Base-by-base conservation (phyloP, 768 basidiomycete species). In the Lyophyllum decastes region DNA sequence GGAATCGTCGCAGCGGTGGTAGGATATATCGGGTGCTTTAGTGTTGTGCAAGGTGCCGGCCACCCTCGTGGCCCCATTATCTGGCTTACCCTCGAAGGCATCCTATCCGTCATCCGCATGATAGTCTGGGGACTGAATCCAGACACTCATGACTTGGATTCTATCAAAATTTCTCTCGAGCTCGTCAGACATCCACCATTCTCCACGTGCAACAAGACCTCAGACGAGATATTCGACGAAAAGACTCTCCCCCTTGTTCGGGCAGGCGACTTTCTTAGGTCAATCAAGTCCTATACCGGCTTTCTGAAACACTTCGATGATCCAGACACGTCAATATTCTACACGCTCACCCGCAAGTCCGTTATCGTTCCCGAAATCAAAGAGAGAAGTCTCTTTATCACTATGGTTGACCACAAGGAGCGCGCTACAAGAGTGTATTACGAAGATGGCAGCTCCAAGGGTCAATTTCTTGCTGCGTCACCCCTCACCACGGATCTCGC, bases 1-100 rank as follows among this genome's bases (percentile, higher is more conserved):
- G 56, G 61, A 0, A 26, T 52, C 7, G 22, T 33, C 33, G 44
- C 44, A 12, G 30, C 61, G 0, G 40, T 62, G 7, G 50, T 45
- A 12, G 64, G 64, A 25, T 65, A 65, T 38, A 43, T 64, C 25
- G 58, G 61, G 24, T 64, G 55, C 46, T 64, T 64, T 52, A 62
- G 58, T 33, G 56, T 62, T 6, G 61, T 61, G 9, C 54, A 55
- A 21, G 51, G 50, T 14, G 49, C 44, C 19, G 17, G 44, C 11
- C 25, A 35, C 7, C 47, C 44, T 2, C 19, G 16, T 4, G 60
- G 54, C 1, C 57, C 63, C 5, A 21, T 54, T 9, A 41, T 57
- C 17, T 65, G 64, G 64, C 54, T 65, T 12, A 14, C 30, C 17
- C 14, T 59, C 2, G 64, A 65, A 57, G 57, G 35, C 6, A 27